Conservation (phyloP, 2,329 filamentous ascomycete species). For the Nothophaeocryptopus gaeumannii region DNA sequence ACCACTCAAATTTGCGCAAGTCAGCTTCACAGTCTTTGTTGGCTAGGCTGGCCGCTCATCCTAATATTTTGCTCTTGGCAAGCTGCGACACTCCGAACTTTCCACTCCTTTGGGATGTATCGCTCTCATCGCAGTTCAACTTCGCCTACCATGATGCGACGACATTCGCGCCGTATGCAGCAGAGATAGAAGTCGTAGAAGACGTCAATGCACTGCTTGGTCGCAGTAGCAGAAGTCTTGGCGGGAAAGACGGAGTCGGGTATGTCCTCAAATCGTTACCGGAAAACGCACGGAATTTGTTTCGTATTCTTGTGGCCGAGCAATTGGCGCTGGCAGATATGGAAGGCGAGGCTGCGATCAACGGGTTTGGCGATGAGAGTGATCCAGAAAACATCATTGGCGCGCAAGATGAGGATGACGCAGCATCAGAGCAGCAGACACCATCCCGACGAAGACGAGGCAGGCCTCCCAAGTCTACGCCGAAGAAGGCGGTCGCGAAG, state of each 20-base stretch:
- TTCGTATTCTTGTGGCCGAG: conserved; percentile 79
- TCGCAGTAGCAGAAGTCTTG: conserved; percentile 72
- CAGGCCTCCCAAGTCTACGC: conserved; percentile 22
- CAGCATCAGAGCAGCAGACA: conserved; percentile 25
- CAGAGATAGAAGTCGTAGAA: conserved; percentile 81
- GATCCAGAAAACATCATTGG: conserved; percentile 29
- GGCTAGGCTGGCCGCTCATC: conserved; percentile 71
- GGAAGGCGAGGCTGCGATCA: conserved; percentile 50
- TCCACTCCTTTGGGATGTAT: conserved; percentile 82
- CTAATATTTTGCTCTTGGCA: conserved; percentile 68
- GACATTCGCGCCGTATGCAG: conserved; percentile 72
- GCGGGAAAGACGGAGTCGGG: conserved; percentile 84
- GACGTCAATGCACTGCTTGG: conserved; percentile 85
- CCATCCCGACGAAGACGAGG: conserved; percentile 28
- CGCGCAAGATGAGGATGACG: conserved; percentile 34
- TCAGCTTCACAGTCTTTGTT: conserved; percentile 68
- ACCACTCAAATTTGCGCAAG: conserved; percentile 73
- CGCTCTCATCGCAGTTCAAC: conserved; percentile 75
- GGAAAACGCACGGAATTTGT: conserved; percentile 86
- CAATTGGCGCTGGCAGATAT: conserved; percentile 62
- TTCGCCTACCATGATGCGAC: conserved; percentile 93
- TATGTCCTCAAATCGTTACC: conserved; percentile 89
- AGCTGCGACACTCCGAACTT: conserved; percentile 89
- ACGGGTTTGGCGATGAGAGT: conserved; percentile 33
- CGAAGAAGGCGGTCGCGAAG: conserved; percentile 8